phyloP scores from a whole-genome alignment of 345 rosid genomes.

The Populus pruinosa region DNA sequence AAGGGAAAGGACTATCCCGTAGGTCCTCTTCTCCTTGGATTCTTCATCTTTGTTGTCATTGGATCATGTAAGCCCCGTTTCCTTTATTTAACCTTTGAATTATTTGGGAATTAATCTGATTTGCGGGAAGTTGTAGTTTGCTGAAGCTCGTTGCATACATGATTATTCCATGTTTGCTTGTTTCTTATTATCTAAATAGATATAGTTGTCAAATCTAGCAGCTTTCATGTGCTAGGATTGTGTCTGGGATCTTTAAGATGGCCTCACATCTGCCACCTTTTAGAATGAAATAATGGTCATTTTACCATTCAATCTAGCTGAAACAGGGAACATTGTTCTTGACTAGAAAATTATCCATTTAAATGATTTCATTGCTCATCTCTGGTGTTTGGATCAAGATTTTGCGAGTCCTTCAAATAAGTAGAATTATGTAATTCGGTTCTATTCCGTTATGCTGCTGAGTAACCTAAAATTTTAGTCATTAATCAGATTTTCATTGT shows the following conservation, averaged over 20 bases:
- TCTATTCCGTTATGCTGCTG: no score
- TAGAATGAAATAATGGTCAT: background rate
- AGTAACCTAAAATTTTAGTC: background rate
- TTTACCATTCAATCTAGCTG: background rate
- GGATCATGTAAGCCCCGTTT: slow-evolving; percentile 68
- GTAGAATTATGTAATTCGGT: no score
- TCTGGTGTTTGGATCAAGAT: background rate
- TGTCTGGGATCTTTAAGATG: background rate
- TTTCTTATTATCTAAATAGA: background rate
- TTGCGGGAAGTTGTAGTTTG: background rate
- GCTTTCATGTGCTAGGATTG: background rate
- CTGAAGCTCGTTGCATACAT: background rate
- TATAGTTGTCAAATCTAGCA: background rate
- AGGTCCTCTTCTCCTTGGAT: slow-evolving; percentile 88
- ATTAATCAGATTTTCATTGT: background rate
- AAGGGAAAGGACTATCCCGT: slow-evolving; percentile 90
- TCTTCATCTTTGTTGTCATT: slow-evolving; percentile 87
- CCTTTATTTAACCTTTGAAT: no score
- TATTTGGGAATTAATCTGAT: no score
- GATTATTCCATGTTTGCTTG: no score
- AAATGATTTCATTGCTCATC: background rate
- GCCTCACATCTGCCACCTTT: background rate
- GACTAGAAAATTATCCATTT: background rate
- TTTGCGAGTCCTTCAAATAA: no score
- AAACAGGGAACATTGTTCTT: no score